Evolutionary conservation across 2,329 filamentous ascomycete genomes (phyloP).

Genomic region (Fusarium pininemorale): DNA sequence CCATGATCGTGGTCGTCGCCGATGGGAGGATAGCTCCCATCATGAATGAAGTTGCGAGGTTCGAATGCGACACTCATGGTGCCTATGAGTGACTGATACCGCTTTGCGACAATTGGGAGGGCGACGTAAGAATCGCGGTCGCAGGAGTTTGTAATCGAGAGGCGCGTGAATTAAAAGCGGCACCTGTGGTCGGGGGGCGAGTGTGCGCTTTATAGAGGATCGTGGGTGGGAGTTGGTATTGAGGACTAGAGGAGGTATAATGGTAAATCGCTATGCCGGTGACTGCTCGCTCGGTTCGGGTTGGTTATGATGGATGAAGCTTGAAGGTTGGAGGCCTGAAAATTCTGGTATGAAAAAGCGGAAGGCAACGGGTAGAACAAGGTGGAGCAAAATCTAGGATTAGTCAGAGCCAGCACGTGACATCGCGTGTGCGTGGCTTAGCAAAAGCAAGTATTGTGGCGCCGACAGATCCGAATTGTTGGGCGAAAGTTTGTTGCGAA

Average conservation of each 20-base stretch:
- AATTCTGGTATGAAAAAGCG: slow-evolving; percentile 47
- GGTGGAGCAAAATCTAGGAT: slow-evolving; percentile 41
- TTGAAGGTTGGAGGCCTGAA: slow-evolving; percentile 46
- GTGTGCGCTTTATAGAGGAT: background rate
- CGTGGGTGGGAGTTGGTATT: background rate
- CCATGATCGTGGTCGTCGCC: slow-evolving; percentile 55
- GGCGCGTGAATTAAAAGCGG: slow-evolving; percentile 16
- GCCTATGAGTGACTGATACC: slow-evolving; percentile 25
- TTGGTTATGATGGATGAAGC: slow-evolving; percentile 32
- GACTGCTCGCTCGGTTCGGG: slow-evolving; percentile 15
- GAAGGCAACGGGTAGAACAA: slow-evolving; percentile 38
- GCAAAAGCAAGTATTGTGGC: slow-evolving; percentile 32
- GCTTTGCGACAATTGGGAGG: slow-evolving; percentile 7
- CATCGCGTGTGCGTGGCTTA: slow-evolving; percentile 32
- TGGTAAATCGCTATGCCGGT: slow-evolving; percentile 14
- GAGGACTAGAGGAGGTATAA: background rate
- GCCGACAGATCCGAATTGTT: slow-evolving; percentile 35
- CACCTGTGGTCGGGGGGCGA: background rate
- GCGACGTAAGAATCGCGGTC: slow-evolving; percentile 28
- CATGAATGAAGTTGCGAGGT: slow-evolving; percentile 58
- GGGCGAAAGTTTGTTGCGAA: slow-evolving; percentile 10
- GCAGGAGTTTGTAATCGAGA: slow-evolving; percentile 5
- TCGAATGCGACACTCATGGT: slow-evolving; percentile 64
- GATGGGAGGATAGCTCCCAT: slow-evolving; percentile 58
- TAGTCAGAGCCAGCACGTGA: slow-evolving; percentile 48